A percentile compares a stretch with the other conserved stretches of the same genome.
These are phyloP conservation scores for Neofusicoccum ribis DNA, from an alignment of 2,329 filamentous ascomycete species.

Conservation along the genomic window DNA sequence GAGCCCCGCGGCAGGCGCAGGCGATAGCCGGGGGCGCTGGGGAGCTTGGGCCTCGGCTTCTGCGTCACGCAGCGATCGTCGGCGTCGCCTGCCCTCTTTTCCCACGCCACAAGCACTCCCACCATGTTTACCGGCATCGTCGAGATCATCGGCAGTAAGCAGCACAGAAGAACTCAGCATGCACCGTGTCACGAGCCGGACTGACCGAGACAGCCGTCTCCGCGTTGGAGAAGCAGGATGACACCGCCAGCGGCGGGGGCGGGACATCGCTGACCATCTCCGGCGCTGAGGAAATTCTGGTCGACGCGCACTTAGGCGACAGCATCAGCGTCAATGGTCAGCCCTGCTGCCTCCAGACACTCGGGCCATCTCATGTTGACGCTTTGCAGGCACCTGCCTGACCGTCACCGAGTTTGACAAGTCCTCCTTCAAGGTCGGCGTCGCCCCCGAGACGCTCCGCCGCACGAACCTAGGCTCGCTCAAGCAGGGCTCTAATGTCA, in stretches of 20 bases:
- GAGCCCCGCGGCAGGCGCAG: not conserved
- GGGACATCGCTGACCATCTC: conserved; percentile 89
- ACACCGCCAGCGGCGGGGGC: conserved; percentile 67
- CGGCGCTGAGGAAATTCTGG: conserved; percentile 72
- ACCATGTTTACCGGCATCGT: conserved; percentile 83
- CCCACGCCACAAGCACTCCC: not conserved
- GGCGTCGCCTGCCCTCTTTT: not conserved
- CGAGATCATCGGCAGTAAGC: conserved; percentile 76
- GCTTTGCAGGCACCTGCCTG: conserved; percentile 68
- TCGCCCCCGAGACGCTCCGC: conserved; percentile 92
- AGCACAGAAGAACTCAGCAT: conserved; percentile 22
- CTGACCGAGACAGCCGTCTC: conserved; percentile 67
- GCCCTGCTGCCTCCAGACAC: not conserved
- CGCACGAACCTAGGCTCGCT: conserved; percentile 90
- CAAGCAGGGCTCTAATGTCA: conserved; percentile 67
- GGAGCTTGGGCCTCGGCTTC: conserved; percentile 5
- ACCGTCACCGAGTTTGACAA: conserved; percentile 76
- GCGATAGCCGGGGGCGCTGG: not conserved
- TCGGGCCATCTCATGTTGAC: not conserved
- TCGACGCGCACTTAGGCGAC: conserved; percentile 83
- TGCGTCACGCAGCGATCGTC: conserved; percentile 4
- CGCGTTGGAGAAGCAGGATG: conserved; percentile 76
- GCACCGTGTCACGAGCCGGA: conserved; percentile 21
- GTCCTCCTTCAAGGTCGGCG: conserved; percentile 79
- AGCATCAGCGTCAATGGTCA: conserved; percentile 89